A percentile compares a stretch with the other conserved stretches of the same genome.
Conservation (phyloP, 495 filamentous ascomycete species). For the Penicillium salamii region DNA sequence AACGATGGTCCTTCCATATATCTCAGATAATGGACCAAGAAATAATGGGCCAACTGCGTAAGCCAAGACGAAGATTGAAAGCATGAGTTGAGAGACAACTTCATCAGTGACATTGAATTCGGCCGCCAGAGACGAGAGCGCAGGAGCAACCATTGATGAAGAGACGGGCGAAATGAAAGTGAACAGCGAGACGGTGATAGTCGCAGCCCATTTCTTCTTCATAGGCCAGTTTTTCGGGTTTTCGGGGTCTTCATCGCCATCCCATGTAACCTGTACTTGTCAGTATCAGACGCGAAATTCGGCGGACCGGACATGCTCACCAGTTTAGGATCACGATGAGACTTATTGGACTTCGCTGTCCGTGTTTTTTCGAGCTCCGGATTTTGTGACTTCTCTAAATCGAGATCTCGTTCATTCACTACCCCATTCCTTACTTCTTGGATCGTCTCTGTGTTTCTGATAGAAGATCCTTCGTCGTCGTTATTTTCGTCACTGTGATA, state of each 20-base stretch:
- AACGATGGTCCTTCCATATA: conserved; percentile 66
- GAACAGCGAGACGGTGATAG: conserved; percentile 55
- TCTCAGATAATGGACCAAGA: conserved; percentile 69
- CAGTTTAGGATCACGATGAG: conserved; percentile 23
- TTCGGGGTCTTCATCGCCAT: conserved; percentile 53
- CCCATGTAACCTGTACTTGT: conserved; percentile 47
- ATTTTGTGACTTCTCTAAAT: conserved; percentile 22
- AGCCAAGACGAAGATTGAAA: conserved; percentile 74
- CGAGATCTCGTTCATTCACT: conserved; percentile 30
- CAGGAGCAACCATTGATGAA: conserved; percentile 72
- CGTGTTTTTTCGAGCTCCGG: conserved; percentile 22
- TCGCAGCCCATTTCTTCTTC: conserved; percentile 61
- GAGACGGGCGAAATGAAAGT: conserved; percentile 73
- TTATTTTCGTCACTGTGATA: conserved; percentile 31
- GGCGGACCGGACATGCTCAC: conserved; percentile 10
- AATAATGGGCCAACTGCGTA: conserved; percentile 70
- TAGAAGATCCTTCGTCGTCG: conserved; percentile 2
- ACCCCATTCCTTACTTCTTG: conserved; percentile 28
- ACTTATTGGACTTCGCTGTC: conserved; percentile 18
- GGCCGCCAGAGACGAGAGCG: conserved; percentile 48
- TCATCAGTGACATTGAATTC: conserved; percentile 60
- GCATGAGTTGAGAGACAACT: conserved; percentile 54
- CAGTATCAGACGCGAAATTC: neutral
- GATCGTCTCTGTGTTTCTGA: conserved; percentile 12
- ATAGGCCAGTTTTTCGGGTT: conserved; percentile 61